A percentile compares a stretch with the other conserved stretches of the same genome.
phyloP scores from a whole-genome alignment of 306 rosid genomes.

The Cucurbita pepo region DNA sequence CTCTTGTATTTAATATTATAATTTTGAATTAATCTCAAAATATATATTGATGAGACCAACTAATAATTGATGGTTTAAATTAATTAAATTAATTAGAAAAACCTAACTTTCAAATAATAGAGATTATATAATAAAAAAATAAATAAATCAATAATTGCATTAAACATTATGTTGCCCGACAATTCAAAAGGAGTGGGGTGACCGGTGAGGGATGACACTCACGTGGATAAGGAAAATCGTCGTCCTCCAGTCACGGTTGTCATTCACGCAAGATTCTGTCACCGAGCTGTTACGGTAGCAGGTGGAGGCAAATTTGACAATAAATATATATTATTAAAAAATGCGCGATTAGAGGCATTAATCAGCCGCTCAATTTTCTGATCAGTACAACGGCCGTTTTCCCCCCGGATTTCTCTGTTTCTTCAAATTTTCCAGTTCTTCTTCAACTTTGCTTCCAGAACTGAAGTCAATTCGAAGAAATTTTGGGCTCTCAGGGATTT shows the following conservation, averaged over 20 bases:
- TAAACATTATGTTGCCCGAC: not conserved
- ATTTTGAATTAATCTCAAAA: not conserved
- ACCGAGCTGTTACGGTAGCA: not conserved
- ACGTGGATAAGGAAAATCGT: conserved; percentile 4
- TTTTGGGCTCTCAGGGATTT: not conserved
- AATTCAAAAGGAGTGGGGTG: not conserved
- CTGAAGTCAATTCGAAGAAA: not conserved
- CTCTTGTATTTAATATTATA: not conserved
- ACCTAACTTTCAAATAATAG: not conserved
- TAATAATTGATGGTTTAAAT: not conserved
- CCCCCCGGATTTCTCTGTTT: not conserved
- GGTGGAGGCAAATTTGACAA: not conserved
- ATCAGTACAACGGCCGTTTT: conserved; percentile 1
- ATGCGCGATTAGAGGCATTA: not conserved
- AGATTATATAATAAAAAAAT: not conserved
- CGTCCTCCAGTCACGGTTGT: not conserved
- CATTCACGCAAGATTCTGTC: not conserved
- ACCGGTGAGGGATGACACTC: not conserved
- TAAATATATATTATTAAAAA: not conserved
- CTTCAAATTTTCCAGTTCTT: not conserved
- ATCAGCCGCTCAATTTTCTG: not conserved
- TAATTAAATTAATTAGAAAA: not conserved
- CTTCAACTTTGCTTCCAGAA: not conserved
- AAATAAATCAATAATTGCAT: not conserved
- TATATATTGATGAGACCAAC: not conserved